Base-by-base conservation (phyloP, 208 protist species). In the Naegleria lovaniensis region DNA sequence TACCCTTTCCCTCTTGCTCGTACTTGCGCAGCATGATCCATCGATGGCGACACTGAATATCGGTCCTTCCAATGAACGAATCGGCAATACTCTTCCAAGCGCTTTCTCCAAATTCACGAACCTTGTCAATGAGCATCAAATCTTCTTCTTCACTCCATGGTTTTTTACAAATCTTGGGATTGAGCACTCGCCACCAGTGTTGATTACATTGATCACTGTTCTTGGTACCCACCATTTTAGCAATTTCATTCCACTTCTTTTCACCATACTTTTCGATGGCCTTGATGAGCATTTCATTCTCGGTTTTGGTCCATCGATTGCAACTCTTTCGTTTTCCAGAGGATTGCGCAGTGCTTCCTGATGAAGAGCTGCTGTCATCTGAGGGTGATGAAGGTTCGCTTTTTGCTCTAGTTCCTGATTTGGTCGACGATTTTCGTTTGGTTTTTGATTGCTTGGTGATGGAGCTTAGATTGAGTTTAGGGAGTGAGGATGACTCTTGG, bases 211-310 rank as follows among this genome's bases (percentile, higher is more conserved):
- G 86, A 85, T 90, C 76, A 13, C 40, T 90, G 25, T 83, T 59
- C 55, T 90, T 90, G 3, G 55, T 75, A 0, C 85, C 91, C 16
- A 92, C 84, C 6, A 59, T 51, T 25, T 92, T 43, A 25, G 91
- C 84, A 92, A 92, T 92, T n/a, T 84, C 41, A 48, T 83, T 90
- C 91, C 91, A 92, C 5, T 90, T 89, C 41, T 85, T 89, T 51
- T 51, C 89, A 25, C 88, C 88, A 36, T 43, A 83, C 25, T 38
- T 90, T 38, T 48, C 40, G 38, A 92, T 90, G 4, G 85, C 84
- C n/a, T 92, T 52, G 16, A 33, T 36, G 7, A 92, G 85, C 40
- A 36, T 38, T 51, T 55, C 40, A 90, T 92, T 83, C 29, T 92
- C 91, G 3, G 3, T 39, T 33, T 89, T 90, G 4, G 90, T 89